phyloP scores from a whole-genome alignment of 495 filamentous ascomycete genomes.

The Choiromyces venosus region DNA sequence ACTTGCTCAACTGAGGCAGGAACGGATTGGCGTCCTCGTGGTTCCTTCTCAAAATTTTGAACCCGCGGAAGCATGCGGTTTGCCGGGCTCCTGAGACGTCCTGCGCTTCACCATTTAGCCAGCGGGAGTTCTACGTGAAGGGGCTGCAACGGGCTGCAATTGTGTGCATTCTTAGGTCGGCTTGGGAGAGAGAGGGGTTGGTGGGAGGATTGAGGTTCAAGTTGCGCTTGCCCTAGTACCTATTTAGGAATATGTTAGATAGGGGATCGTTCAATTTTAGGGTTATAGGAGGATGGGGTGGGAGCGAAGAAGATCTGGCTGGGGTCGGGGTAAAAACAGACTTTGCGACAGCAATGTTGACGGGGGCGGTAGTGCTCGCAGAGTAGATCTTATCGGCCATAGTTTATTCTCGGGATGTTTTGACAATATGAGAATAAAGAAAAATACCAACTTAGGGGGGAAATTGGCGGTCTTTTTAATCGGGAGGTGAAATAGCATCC shows the following conservation, averaged over 20 bases:
- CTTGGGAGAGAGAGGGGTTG: slow-evolving; percentile 91
- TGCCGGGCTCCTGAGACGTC: slow-evolving; percentile 80
- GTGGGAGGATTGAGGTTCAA: slow-evolving; percentile 88
- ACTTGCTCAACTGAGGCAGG: slow-evolving; percentile 67
- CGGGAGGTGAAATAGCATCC: too few species aligned
- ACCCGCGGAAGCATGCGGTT: slow-evolving; percentile 79
- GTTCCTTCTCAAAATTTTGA: slow-evolving; percentile 66
- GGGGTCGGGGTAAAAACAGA: slow-evolving; percentile 44
- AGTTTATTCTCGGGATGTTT: slow-evolving; percentile 5
- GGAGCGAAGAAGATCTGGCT: slow-evolving; percentile 10
- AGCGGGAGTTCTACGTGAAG: slow-evolving; percentile 70
- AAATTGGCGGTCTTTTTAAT: too few species aligned
- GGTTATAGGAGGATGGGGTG: slow-evolving; percentile 7
- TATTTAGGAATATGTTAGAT: slow-evolving; percentile 45
- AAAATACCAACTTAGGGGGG: too few species aligned
- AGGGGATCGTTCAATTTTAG: slow-evolving; percentile 1
- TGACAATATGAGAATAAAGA: neutral
- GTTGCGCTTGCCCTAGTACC: slow-evolving; percentile 98
- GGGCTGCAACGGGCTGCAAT: slow-evolving; percentile 81
- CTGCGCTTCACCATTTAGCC: slow-evolving; percentile 74
- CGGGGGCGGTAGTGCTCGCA: slow-evolving; percentile 90
- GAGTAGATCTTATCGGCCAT: slow-evolving; percentile 65
- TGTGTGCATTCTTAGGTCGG: slow-evolving; percentile 88
- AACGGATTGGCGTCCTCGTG: slow-evolving; percentile 66
- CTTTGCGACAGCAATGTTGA: slow-evolving; percentile 99